Percentiles rank a stretch among this genome's conserved stretches.
Conservation (phyloP, 2,329 filamentous ascomycete species). For the Trematosphaeria pertusa region DNA sequence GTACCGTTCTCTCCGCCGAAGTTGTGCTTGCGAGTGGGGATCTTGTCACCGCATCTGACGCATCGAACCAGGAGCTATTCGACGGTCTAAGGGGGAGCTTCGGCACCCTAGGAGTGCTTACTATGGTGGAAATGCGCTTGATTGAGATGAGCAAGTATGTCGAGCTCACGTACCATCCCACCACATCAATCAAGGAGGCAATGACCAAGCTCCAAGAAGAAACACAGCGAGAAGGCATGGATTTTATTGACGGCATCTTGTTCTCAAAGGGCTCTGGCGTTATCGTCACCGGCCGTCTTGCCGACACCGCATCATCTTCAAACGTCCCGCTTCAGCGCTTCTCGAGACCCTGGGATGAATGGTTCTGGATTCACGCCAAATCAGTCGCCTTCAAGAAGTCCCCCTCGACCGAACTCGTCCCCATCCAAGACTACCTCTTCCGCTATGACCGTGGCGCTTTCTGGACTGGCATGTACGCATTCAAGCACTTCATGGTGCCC, state of each 20-base stretch:
- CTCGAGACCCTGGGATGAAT: constrained; percentile 66
- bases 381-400: constrained; percentile 13
- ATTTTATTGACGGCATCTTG: constrained; percentile 74
- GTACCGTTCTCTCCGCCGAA: constrained; percentile 67
- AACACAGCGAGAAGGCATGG: constrained; percentile 50
- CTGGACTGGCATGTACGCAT: constrained; percentile 68
- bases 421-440: constrained; percentile 64
- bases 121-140: constrained; percentile 65
- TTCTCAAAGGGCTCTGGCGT: constrained; percentile 63
- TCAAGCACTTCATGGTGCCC: constrained; percentile 64
- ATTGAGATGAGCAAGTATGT: constrained; percentile 63
- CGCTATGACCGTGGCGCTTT: constrained; percentile 70
- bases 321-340: constrained; percentile 53
- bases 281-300: constrained; percentile 66
- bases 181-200: constrained; percentile 58
- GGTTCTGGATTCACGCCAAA: constrained; percentile 74
- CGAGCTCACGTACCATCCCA: constrained; percentile 67
- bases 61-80: constrained; percentile 62
- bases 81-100: constrained; percentile 65
- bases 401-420: constrained; percentile 50
- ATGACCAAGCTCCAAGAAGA: constrained; percentile 57
- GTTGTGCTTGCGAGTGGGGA: constrained; percentile 67
- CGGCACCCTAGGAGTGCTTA: constrained; percentile 68
- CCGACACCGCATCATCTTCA: constrained; percentile 48
- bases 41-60: constrained; percentile 56